Evolutionary conservation across 192 early-diverging fungal genomes (phyloP), one percentile per base, ranked within the genome.

Genomic region (Backusella macrospora): DNA sequence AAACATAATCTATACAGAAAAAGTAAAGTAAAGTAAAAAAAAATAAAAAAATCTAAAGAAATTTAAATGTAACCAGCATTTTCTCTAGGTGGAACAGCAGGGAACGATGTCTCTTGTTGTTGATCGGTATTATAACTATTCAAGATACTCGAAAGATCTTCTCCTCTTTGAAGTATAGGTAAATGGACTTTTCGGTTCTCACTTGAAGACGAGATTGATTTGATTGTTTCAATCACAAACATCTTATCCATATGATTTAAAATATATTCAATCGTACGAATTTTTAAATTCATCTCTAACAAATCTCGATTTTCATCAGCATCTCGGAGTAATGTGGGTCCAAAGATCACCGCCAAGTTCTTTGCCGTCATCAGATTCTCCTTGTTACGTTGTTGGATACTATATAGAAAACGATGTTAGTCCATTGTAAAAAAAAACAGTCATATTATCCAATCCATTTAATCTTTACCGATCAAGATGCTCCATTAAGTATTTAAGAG

Each of bases 311-410:
- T 83, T 43, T 88, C 78, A 52, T 90, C 84, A 12, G 79, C 78
- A 74, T 87, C 86, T 18, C 88, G 84, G 83, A 94, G 78, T 37
- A 99, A 75, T 10, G 92, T 96, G 21, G 94, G 95, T 3, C 92
- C 96, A 90, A 99, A 97, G 34, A 99, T 94, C 18, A 97, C 95
- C 16, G 94, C 88, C 44, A 99, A 74, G 63, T 98, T 99, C 77
- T 94, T 94, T 46, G 95, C 78, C 3, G 87, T 90, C 97, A 99
- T 99, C 63, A 94, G 86, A 83, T 99, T 99, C 21, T 86, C 80
- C n/a, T 77, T 72, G 48, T 87, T 86, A 21, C 84, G 67, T 52
- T 88, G 72, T 8, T 87, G 84, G 10, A 98, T 90, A 7, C 87
- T 74, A 42, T 15, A 16, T 37, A n/a, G n/a, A n/a, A n/a, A n/a